Evolutionary conservation across 306 rosid genomes (phyloP), one percentile per base, ranked within the genome.

Genomic region (Prunus mume): DNA sequence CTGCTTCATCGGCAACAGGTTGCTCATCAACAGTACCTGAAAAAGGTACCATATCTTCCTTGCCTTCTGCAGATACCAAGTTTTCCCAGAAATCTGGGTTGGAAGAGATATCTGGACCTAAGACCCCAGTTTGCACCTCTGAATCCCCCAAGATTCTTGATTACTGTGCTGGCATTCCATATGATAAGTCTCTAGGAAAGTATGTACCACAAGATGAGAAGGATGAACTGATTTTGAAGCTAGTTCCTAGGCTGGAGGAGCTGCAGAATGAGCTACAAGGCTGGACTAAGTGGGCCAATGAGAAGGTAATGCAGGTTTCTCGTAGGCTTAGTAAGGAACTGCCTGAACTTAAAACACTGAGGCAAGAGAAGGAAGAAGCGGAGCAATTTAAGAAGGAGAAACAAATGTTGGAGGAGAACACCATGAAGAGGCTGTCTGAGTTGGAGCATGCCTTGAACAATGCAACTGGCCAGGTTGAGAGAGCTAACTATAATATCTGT

Each of bases 251-350:
- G 65, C 74, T 84, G 58, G 90, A 82, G 64, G 79, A 82, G 65
- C 62, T 88, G 78, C 86, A 87, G 70, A 73, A 74, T 76, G 88
- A 87, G 78, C 60, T 82, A 49, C 77, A 81, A 62, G 69, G 86
- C 66, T 88, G 91, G 93, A 82, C 82, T 65, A 80, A 76, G 46
- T 91, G 96, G 96, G 80, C 87, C 32, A 82, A 72, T 41, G 72
- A 91, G 78, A 88, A 88, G 81, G 79, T 88, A 69, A 84, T 79
- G 91, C 90, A 87, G 79, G 96, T 85, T 76, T 82, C 91, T 49
- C 75, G 61, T 51, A 88, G 73, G 88, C 88, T 88, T 51, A 15
- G 69, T 68, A 85, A 78, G 78, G 69, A 85, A 38, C 82, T 74
- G 62, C 68, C 50, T 64, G 90, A 86, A 73, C 80, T 89, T 68